phyloP scores from a whole-genome alignment of 2,329 filamentous ascomycete species.

The Dactylonectria macrodidyma region DNA sequence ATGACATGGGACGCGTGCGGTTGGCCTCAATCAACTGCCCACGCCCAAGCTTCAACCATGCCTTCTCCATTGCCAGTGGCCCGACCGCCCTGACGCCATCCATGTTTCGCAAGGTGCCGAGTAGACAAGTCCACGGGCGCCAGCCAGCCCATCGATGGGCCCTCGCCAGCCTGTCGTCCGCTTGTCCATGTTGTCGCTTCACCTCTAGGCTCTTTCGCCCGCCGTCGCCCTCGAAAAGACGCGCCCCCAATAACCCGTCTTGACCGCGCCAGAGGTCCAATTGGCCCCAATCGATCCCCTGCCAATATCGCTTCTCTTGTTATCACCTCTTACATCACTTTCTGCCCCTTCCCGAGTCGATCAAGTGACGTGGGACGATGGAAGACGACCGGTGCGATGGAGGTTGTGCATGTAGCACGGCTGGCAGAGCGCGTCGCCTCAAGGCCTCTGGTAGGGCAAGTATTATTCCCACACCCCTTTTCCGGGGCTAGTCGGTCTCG shows the following conservation, averaged over 20 bases:
- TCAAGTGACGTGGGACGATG: constrained; percentile 28
- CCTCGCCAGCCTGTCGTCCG: constrained; percentile 1
- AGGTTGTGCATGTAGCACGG: background rate
- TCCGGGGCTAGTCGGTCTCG: background rate
- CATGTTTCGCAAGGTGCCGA: constrained; percentile 23
- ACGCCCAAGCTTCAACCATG: background rate
- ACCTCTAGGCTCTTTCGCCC: background rate
- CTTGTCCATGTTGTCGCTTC: background rate
- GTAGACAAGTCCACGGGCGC: constrained; percentile 8
- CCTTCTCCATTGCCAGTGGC: constrained; percentile 1
- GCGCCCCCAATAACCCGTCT: constrained; percentile 4
- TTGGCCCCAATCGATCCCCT: constrained; percentile 33
- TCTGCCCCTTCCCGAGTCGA: constrained; percentile 5
- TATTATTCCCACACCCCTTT: constrained; percentile 24
- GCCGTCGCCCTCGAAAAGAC: background rate
- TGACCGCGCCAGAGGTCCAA: constrained; percentile 16
- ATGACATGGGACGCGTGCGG: constrained; percentile 10
- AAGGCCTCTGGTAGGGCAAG: background rate
- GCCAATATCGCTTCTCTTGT: constrained; percentile 37
- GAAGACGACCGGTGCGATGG: constrained; percentile 12
- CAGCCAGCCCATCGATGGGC: background rate
- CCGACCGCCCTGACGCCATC: constrained; percentile 17
- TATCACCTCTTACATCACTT: constrained; percentile 19
- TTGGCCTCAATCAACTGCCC: constrained; percentile 14
- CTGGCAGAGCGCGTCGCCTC: background rate